Evolutionary conservation across 2,329 filamentous ascomycete genomes (phyloP).

Genomic region (Ilyonectria destructans): DNA sequence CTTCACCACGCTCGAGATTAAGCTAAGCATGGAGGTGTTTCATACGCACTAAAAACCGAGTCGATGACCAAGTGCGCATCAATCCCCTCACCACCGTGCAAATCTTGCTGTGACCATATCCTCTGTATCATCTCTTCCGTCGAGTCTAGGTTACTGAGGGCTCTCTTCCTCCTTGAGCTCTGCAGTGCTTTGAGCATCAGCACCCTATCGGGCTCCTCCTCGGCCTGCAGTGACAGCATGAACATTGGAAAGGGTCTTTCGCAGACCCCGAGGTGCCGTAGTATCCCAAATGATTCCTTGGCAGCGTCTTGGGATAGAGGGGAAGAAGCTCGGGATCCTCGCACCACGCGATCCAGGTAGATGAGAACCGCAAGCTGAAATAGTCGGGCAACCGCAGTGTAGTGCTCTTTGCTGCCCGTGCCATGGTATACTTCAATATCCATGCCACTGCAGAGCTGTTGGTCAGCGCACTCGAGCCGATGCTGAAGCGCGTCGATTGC

Average conservation of each 20-base stretch:
- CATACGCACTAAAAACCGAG: slow-evolving; percentile 13
- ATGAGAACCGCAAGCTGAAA: slow-evolving; percentile 21
- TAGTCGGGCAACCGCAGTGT: slow-evolving; percentile 8
- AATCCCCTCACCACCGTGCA: background rate
- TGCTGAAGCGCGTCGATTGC: slow-evolving; percentile 8
- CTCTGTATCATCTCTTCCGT: slow-evolving; percentile 19
- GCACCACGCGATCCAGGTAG: slow-evolving; percentile 23
- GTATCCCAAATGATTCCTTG: slow-evolving; percentile 10
- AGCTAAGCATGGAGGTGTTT: slow-evolving; percentile 21
- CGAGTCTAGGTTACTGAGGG: slow-evolving; percentile 4
- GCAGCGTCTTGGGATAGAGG: slow-evolving; percentile 2
- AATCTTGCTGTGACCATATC: slow-evolving; percentile 19
- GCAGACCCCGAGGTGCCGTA: slow-evolving; percentile 13
- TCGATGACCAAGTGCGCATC: slow-evolving; percentile 15
- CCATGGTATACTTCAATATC: slow-evolving; percentile 12
- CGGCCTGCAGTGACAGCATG: slow-evolving; percentile 13
- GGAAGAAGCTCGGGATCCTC: slow-evolving; percentile 8
- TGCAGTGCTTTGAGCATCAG: slow-evolving; percentile 12
- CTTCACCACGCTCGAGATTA: background rate
- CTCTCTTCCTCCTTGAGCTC: background rate
- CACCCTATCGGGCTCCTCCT: slow-evolving; percentile 13
- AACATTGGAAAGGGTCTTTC: slow-evolving; percentile 28
- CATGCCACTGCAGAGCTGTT: slow-evolving; percentile 15
- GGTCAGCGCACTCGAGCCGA: slow-evolving; percentile 12
- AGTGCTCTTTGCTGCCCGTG: slow-evolving; percentile 9